Percentiles rank a stretch among this genome's conserved stretches.
Evolutionary conservation across 441 rosid species (phyloP).

Genomic region (Breynia disticha): DNA sequence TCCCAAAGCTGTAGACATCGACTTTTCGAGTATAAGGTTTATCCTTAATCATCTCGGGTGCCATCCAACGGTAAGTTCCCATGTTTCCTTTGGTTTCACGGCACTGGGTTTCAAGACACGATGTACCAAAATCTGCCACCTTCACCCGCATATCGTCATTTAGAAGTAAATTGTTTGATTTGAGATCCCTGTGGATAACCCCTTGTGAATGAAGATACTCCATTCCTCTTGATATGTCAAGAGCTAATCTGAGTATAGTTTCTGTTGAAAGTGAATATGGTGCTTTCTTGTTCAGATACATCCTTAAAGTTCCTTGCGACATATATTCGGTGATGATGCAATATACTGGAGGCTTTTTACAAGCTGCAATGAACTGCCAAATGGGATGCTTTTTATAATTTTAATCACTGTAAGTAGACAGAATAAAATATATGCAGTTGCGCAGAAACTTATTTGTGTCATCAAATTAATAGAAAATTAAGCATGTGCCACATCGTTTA

Average conservation of each 20-base stretch:
- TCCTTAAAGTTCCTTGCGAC: conserved; percentile 94
- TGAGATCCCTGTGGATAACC: conserved; percentile 89
- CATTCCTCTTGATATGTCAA: conserved; percentile 97
- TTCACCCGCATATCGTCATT: conserved; percentile 93
- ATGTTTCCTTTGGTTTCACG: conserved; percentile 76
- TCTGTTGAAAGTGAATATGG: conserved; percentile 84
- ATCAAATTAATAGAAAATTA: too few species aligned
- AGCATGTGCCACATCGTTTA: too few species aligned
- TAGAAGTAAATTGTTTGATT: conserved; percentile 79
- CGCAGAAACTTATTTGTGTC: too few species aligned
- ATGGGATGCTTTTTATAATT: conserved; percentile 15
- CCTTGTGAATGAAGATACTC: conserved; percentile 97
- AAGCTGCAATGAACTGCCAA: conserved; percentile 88
- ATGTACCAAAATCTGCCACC: conserved; percentile 94
- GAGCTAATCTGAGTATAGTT: conserved; percentile 76
- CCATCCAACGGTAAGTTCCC: conserved; percentile 98
- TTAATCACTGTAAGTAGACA: neutral
- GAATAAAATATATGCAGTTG: too few species aligned
- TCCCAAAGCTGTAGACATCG: conserved; percentile 95
- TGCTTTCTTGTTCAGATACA: conserved; percentile 96
- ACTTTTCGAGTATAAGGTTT: conserved; percentile 83
- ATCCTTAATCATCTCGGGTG: conserved; percentile 94
- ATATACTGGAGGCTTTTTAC: conserved; percentile 91
- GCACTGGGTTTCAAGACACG: conserved; percentile 89
- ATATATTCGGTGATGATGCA: conserved; percentile 96